These are phyloP conservation scores for Alloteropsis semialata DNA, from an alignment of 176 grass and related monocot genomes.

Conservation along the genomic window DNA sequence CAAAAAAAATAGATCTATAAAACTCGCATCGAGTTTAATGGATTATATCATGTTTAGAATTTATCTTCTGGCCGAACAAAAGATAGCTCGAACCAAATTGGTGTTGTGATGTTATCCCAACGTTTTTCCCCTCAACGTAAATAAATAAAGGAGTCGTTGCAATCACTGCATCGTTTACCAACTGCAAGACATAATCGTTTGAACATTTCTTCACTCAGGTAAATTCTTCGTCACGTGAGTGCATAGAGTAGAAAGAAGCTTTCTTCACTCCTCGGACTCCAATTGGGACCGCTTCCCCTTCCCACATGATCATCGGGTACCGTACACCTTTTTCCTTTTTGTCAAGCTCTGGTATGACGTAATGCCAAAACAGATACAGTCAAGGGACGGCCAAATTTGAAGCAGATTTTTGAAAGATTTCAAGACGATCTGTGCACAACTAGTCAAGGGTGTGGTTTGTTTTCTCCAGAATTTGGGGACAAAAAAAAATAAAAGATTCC, in stretches of 20 bases:
- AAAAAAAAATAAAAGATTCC: background rate
- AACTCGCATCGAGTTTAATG: background rate
- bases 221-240: constrained; percentile 5
- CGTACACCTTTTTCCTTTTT: background rate
- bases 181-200: background rate
- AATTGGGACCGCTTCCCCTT: constrained; percentile 11
- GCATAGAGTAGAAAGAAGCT: background rate
- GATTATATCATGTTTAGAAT: background rate
- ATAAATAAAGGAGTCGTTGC: background rate
- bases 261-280: constrained; percentile 23
- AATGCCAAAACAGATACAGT: background rate
- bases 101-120: background rate
- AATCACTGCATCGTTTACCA: background rate
- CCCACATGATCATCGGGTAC: background rate
- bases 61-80: background rate
- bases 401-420: background rate
- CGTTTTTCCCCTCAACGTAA: background rate
- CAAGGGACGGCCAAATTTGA: background rate
- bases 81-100: background rate
- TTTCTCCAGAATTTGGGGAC: background rate
- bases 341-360: background rate
- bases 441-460: too few species aligned
- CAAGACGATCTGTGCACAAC: background rate
- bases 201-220: constrained; percentile 20
- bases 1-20: background rate